Conservation (phyloP, 257 asterid species). For the Solanum okadae region DNA sequence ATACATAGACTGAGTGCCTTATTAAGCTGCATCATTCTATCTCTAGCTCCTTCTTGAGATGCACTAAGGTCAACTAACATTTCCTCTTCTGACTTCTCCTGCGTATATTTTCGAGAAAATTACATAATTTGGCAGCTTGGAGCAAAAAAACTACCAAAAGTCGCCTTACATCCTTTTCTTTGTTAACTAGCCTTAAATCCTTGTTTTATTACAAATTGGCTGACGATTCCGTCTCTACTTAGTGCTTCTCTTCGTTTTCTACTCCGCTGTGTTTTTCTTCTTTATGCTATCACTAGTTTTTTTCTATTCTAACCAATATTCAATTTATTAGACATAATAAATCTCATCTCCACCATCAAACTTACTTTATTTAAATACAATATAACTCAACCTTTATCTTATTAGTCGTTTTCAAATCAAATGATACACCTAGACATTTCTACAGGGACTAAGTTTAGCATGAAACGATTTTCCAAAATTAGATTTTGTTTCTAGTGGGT, state of each 20-base stretch:
- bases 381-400: not conserved
- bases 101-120: not conserved
- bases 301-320: not conserved
- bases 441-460: not conserved
- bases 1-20: not conserved
- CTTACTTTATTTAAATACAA: not conserved
- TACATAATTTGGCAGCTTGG: not conserved
- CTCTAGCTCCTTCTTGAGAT: not conserved
- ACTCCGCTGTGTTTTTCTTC: not conserved
- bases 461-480: not conserved
- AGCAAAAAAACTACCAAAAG: not conserved
- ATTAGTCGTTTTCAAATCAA: not conserved
- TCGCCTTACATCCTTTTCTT: not conserved
- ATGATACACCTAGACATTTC: not conserved
- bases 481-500: not conserved
- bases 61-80: not conserved
- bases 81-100: not conserved
- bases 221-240: not conserved
- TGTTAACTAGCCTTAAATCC: not conserved
- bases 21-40: not conserved
- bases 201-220: not conserved
- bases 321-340: not conserved
- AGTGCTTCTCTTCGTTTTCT: not conserved
- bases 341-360: not conserved
- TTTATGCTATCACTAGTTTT: not conserved